Evolutionary conservation across 2,329 filamentous ascomycete genomes (phyloP).

Genomic region (Thelonectria olida): DNA sequence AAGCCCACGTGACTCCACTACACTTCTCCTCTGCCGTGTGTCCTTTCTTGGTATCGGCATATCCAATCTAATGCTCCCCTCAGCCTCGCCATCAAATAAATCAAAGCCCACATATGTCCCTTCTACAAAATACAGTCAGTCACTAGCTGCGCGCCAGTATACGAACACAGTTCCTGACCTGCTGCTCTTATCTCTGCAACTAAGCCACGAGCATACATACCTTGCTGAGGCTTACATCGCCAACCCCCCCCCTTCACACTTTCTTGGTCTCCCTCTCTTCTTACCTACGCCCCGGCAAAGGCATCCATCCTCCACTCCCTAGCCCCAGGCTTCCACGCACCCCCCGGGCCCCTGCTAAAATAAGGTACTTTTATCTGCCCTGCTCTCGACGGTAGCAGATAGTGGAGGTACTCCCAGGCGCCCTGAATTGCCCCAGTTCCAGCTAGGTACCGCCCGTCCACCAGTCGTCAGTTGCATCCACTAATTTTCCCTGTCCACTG

Average conservation of each 20-base stretch:
- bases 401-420: background rate
- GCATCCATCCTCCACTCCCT: background rate
- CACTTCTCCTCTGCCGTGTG: too few relatives aligned
- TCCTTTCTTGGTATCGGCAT: too few relatives aligned
- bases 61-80: too few relatives aligned
- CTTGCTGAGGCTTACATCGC: background rate
- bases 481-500: background rate
- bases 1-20: too few relatives aligned
- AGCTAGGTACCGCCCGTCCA: background rate
- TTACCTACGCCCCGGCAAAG: too few relatives aligned
- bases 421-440: background rate
- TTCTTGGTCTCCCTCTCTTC: background rate
- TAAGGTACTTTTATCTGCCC: conserved; percentile 1
- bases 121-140: too few relatives aligned
- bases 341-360: conserved; percentile 13
- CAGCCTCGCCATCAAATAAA: too few relatives aligned
- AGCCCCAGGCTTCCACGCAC: background rate
- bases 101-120: too few relatives aligned
- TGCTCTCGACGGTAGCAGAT: background rate
- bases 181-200: background rate
- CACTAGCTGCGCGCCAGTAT: too few relatives aligned
- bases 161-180: too few relatives aligned
- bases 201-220: background rate
- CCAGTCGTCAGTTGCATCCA: conserved; percentile 10
- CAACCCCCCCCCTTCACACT: background rate